These are phyloP conservation scores for Tulasnella sp. DNA, from an alignment of 768 basidiomycete species.

Conservation along the genomic window DNA sequence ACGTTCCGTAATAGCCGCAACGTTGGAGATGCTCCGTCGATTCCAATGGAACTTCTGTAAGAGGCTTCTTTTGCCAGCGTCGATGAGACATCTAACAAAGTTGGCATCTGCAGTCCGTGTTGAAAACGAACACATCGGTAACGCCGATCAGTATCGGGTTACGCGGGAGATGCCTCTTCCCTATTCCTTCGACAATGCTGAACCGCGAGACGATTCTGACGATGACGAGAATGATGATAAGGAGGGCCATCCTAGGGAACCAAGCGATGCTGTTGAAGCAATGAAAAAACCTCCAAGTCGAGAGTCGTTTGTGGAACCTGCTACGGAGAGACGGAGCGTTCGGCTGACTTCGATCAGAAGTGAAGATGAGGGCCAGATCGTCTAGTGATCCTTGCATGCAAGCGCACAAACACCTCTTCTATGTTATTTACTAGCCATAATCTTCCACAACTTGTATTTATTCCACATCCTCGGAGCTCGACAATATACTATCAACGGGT, in stretches of 20 bases:
- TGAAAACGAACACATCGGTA: slow-evolving; percentile 89
- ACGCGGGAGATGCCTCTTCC: slow-evolving; percentile 80
- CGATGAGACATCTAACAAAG: neutral
- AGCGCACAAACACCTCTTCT: neutral
- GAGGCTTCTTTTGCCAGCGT: slow-evolving; percentile 28
- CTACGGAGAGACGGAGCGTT: neutral
- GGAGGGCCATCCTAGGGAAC: neutral
- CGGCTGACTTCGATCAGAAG: slow-evolving; percentile 2
- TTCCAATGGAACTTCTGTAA: slow-evolving; percentile 90
- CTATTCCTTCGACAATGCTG: slow-evolving; percentile 35
- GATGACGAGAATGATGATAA: slow-evolving; percentile 12
- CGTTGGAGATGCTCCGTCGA: slow-evolving; percentile 71
- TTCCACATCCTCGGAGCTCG: neutral
- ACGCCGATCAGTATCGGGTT: slow-evolving; percentile 86
- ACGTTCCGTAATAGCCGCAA: slow-evolving; percentile 57
- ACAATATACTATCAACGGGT: neutral
- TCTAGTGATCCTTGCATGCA: neutral
- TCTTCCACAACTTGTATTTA: neutral
- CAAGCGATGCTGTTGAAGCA: neutral
- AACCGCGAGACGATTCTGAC: slow-evolving; percentile 7
- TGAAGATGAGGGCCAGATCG: neutral
- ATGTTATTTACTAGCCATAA: neutral
- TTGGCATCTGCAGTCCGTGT: slow-evolving; percentile 48
- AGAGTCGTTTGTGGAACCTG: slow-evolving; percentile 3
- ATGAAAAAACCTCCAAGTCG: neutral